These are phyloP conservation scores for Mycena leptocephala DNA, from an alignment of 768 basidiomycete genomes.

Conservation along the genomic window DNA sequence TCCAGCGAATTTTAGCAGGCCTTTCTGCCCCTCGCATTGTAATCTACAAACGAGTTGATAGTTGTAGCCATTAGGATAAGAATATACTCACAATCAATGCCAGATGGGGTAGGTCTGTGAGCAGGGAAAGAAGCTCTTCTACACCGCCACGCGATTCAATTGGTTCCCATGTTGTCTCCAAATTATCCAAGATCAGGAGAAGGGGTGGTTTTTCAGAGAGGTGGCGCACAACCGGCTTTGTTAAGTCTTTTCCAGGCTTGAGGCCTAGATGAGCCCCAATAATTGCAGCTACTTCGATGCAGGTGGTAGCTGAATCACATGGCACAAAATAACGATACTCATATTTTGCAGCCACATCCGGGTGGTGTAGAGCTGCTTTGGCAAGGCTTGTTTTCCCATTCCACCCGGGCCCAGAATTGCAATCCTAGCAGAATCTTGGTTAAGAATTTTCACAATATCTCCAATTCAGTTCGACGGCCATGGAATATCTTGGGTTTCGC, in stretches of 20 bases:
- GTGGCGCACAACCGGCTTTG: not conserved
- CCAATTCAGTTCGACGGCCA: not conserved
- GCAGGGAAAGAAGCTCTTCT: not conserved
- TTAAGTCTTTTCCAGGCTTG: not conserved
- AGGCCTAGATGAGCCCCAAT: not conserved
- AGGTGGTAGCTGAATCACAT: not conserved
- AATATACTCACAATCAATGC: not conserved
- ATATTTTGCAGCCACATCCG: not conserved
- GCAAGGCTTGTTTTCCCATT: not conserved
- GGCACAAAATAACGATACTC: not conserved
- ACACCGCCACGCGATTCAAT: not conserved
- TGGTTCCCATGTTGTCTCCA: not conserved
- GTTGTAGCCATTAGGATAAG: not conserved
- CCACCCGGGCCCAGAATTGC: not conserved
- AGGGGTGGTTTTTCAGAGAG: not conserved
- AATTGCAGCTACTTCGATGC: not conserved
- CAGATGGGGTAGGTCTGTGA: not conserved
- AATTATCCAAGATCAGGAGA: not conserved
- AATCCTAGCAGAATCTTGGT: not conserved
- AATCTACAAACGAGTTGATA: not conserved
- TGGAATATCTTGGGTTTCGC: not conserved
- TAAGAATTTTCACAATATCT: not conserved
- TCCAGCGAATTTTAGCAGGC: not conserved
- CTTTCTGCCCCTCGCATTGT: not conserved
- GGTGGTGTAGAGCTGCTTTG: not conserved